phyloP scores from a whole-genome alignment of 2,329 filamentous ascomycete genomes.

The Aspergillus sp. region DNA sequence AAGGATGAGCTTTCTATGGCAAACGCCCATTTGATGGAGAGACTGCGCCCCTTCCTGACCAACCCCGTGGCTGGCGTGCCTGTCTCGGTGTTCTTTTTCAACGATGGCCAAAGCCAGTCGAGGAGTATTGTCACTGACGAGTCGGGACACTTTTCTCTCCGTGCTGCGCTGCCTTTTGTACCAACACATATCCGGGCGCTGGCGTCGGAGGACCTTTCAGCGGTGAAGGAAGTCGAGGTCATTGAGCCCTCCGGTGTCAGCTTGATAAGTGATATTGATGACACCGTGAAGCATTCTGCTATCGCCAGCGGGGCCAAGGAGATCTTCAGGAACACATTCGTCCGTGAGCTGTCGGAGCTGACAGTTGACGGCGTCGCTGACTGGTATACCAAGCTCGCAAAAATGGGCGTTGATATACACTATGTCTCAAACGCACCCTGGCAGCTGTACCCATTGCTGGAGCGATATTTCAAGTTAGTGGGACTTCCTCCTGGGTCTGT shows the following conservation, averaged over 20 bases:
- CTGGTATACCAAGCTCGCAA: constrained; percentile 78
- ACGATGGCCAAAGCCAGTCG: constrained; percentile 77
- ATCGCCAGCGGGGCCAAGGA: constrained; percentile 84
- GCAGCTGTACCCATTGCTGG: constrained; percentile 90
- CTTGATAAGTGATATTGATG: constrained; percentile 95
- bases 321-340: constrained; percentile 94
- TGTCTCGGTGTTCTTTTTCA: constrained; percentile 94
- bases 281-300: constrained; percentile 94
- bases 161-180: constrained; percentile 81
- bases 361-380: constrained; percentile 83
- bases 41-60: constrained; percentile 85
- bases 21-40: constrained; percentile 83
- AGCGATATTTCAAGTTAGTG: constrained; percentile 77
- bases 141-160: constrained; percentile 79
- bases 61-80: constrained; percentile 74
- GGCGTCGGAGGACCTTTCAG: constrained; percentile 80
- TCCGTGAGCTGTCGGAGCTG: constrained; percentile 77
- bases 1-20: constrained; percentile 74
- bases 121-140: constrained; percentile 83
- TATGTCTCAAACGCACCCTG: constrained; percentile 99
- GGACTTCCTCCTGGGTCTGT: constrained; percentile 85
- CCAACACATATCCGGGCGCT: constrained; percentile 87
- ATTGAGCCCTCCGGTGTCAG: constrained; percentile 80
- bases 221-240: constrained; percentile 73
- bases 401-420: constrained; percentile 83